Evolutionary conservation across 1,284 basidiomycete species (phyloP).

Genomic region (Kwoniella shivajii): DNA sequence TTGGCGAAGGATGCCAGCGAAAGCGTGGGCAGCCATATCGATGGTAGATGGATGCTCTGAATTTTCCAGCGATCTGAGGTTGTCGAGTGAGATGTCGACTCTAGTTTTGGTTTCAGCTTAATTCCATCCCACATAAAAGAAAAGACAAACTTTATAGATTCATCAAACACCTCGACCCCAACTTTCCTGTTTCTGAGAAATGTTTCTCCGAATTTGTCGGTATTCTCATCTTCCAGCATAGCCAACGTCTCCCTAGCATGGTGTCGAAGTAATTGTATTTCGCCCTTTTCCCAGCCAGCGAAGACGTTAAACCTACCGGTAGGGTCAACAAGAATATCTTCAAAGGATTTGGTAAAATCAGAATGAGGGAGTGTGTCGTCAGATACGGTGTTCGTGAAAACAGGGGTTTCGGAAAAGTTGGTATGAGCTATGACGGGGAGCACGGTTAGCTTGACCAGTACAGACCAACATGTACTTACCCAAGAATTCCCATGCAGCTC

Average conservation of each 20-base stretch:
- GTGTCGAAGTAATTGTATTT: constrained; percentile 57
- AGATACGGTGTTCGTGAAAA: constrained; percentile 61
- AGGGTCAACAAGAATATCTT: constrained; percentile 73
- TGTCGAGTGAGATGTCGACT: constrained; percentile 63
- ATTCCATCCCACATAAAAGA: constrained; percentile 58
- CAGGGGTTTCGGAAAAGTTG: constrained; percentile 65
- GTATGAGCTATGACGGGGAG: constrained; percentile 62
- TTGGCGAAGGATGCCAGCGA: constrained; percentile 63
- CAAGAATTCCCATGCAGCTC: constrained; percentile 51
- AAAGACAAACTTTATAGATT: constrained; percentile 74
- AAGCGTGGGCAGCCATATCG: constrained; percentile 61
- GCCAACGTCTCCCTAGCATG: constrained; percentile 72
- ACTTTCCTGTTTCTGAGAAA: constrained; percentile 51
- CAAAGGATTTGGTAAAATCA: constrained; percentile 46
- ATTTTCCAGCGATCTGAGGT: constrained; percentile 6
- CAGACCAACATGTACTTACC: constrained; percentile 56
- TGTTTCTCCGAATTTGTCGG: constrained; percentile 52
- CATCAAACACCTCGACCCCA: constrained; percentile 68
- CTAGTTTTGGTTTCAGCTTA: constrained; percentile 51
- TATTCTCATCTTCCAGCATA: constrained; percentile 57
- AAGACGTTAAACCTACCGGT: constrained; percentile 78
- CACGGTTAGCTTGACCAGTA: too few relatives aligned
- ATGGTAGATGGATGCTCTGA: constrained; percentile 64
- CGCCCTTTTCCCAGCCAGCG: constrained; percentile 67
- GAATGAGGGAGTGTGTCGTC: constrained; percentile 44